A percentile compares a stretch with the other conserved stretches of the same genome.
Evolutionary conservation across 129 eudicot genomes (phyloP).

Genomic region (Chrysanthemum lavandulifolium): DNA sequence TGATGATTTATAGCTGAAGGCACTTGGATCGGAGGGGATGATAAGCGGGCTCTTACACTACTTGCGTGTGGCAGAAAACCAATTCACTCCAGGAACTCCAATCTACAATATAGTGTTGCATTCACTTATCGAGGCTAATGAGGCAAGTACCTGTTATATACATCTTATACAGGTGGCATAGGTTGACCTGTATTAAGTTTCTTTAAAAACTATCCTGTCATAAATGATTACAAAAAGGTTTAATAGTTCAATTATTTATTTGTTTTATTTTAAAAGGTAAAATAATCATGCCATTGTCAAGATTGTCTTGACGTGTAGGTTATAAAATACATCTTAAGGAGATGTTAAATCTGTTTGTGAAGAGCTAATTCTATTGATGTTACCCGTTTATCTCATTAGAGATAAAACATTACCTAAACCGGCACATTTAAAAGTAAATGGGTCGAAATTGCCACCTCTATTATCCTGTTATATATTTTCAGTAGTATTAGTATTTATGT

Average conservation of each 20-base stretch:
- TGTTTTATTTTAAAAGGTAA: no score
- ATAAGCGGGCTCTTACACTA: constrained; percentile 49
- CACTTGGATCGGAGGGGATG: constrained; percentile 89
- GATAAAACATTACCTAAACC: not conserved
- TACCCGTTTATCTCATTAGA: no score
- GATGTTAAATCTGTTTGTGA: no score
- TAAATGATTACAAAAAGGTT: no score
- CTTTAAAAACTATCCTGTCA: not conserved
- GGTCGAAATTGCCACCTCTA: not conserved
- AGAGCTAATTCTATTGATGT: no score
- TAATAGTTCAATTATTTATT: no score
- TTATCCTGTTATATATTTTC: not conserved
- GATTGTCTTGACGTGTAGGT: no score
- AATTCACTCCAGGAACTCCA: constrained; percentile 37
- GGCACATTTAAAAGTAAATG: not conserved
- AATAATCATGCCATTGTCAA: no score
- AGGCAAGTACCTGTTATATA: constrained; percentile 40
- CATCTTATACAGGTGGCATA: not conserved
- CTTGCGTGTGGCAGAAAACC: constrained; percentile 59
- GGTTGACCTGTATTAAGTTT: not conserved
- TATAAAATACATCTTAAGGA: no score
- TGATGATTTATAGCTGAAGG: constrained; percentile 53
- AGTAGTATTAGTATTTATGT: not conserved
- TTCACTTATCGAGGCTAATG: constrained; percentile 74
- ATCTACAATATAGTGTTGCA: constrained; percentile 70